Percentiles rank a stretch among this genome's conserved stretches.
Conservation (phyloP, 495 filamentous ascomycete species). For the Pseudoneurospora amorphoporcata region DNA sequence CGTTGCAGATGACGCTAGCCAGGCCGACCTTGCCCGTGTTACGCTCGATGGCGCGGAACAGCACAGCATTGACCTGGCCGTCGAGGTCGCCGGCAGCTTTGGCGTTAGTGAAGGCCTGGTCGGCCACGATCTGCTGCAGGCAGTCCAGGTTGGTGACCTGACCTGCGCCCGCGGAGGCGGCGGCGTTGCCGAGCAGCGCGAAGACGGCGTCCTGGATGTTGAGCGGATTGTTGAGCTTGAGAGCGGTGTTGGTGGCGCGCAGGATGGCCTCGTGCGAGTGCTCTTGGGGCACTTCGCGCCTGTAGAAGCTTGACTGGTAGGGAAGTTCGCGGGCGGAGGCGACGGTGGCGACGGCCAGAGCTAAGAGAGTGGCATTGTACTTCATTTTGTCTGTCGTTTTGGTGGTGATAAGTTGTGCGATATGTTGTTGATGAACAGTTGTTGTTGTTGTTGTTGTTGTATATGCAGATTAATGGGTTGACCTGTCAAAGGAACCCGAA, state of each 20-base stretch:
- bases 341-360: slow-evolving; percentile 18
- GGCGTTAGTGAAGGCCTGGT: slow-evolving; percentile 62
- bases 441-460: neutral
- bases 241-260: slow-evolving; percentile 29
- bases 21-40: slow-evolving; percentile 50
- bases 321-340: slow-evolving; percentile 21
- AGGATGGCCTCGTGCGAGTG: slow-evolving; percentile 53
- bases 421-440: slow-evolving; percentile 7
- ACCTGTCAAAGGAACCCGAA: slow-evolving; percentile 24
- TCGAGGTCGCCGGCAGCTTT: slow-evolving; percentile 49
- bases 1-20: slow-evolving; percentile 41
- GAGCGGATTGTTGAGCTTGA: slow-evolving; percentile 51
- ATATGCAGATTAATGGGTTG: slow-evolving; percentile 18
- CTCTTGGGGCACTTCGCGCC: slow-evolving; percentile 51
- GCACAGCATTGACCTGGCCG: slow-evolving; percentile 46
- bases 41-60: slow-evolving; percentile 53
- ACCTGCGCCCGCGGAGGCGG: slow-evolving; percentile 47
- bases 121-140: slow-evolving; percentile 55
- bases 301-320: slow-evolving; percentile 26
- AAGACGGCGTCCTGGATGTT: slow-evolving; percentile 51
- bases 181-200: slow-evolving; percentile 50
- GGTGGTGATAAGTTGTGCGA: slow-evolving; percentile 20
- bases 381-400: slow-evolving; percentile 36
- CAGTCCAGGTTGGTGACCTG: slow-evolving; percentile 50
- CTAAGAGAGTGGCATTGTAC: slow-evolving; percentile 27